These are phyloP conservation scores for Orbilia javanica DNA, from an alignment of 2,329 filamentous ascomycete genomes.

Conservation along the genomic window DNA sequence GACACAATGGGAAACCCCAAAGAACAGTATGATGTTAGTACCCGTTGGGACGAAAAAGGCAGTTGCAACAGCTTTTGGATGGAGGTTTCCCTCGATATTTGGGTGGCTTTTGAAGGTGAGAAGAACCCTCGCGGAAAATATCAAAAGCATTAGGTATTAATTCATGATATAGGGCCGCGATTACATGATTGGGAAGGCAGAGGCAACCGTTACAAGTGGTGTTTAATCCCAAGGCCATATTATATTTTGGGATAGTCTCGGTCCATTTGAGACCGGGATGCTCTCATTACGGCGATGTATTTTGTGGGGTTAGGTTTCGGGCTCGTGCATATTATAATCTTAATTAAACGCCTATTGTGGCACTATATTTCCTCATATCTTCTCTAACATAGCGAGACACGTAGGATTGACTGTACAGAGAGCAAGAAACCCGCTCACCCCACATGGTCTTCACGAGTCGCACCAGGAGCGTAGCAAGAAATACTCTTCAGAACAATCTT, in stretches of 20 bases:
- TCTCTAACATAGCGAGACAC: background rate
- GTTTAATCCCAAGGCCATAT: background rate
- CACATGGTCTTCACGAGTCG: background rate
- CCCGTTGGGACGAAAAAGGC: conserved; percentile 51
- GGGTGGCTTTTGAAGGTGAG: conserved; percentile 53
- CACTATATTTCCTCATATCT: conserved; percentile 7
- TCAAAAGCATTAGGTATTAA: background rate
- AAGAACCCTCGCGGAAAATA: background rate
- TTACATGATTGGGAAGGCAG: conserved; percentile 47
- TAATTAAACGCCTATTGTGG: background rate
- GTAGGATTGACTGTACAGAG: background rate
- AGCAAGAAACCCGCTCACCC: background rate
- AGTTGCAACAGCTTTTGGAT: conserved; percentile 49
- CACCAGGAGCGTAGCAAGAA: no score
- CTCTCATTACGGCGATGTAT: no score
- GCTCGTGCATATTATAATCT: background rate
- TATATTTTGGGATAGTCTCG: conserved; percentile 20
- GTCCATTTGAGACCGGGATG: conserved; percentile 29
- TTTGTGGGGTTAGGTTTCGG: background rate
- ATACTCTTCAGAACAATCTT: no score
- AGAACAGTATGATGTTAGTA: conserved; percentile 54
- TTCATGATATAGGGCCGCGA: conserved; percentile 21
- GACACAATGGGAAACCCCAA: conserved; percentile 29
- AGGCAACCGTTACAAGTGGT: conserved; percentile 11
- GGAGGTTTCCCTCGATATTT: conserved; percentile 47